Evolutionary conservation across 108 stramenopile genomes (phyloP), one percentile per base, ranked within the genome.

Genomic region (Pseudonitzschia delicatissima): DNA sequence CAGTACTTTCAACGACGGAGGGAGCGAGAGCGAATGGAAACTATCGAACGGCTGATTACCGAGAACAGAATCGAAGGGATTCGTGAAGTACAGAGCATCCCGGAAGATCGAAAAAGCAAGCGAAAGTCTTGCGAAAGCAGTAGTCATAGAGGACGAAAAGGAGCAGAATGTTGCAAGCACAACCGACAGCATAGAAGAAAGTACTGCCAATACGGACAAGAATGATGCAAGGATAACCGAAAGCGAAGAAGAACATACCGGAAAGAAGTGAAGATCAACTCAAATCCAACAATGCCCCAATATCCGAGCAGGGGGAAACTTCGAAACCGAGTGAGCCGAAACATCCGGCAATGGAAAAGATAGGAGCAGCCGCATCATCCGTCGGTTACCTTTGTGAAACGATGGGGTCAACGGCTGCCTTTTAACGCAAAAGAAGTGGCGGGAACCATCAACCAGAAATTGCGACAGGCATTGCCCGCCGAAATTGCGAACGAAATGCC

Each of bases 1-100:
- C 84, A 85, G 68, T 81, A 75, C 45, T 74, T 77, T 62, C 55
- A 67, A 47, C 27, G 68, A 13, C 29, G 27, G 18, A 45, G 84
- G 32, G 81, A 85, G 50, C 31, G 28, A 74, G 39, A 37, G 27
- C 47, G 66, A 58, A 64, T 72, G 67, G 63, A 78, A 57, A 64
- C 73, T 33, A 63, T 78, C 21, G 67, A 72, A 58, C 26, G 36
- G 18, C 49, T 78, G 23, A 45, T 72, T n/a, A 27, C 5, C 58
- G 36, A 59, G 17, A 29, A 31, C 15, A 28, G 13, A 12, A 53
- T 27, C 51, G 18, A 45, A 13, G 13, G 8, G 11, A 6, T 39
- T 6, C 37, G 11, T 6, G 45, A 13, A 45, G 45, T 3, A 45
- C n/a, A n/a, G 17, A 44, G 42, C 3, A n/a, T 2, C 42, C 3